Conservation (phyloP, 2,329 filamentous ascomycete species). For the Dendrostoma leiphaemia region DNA sequence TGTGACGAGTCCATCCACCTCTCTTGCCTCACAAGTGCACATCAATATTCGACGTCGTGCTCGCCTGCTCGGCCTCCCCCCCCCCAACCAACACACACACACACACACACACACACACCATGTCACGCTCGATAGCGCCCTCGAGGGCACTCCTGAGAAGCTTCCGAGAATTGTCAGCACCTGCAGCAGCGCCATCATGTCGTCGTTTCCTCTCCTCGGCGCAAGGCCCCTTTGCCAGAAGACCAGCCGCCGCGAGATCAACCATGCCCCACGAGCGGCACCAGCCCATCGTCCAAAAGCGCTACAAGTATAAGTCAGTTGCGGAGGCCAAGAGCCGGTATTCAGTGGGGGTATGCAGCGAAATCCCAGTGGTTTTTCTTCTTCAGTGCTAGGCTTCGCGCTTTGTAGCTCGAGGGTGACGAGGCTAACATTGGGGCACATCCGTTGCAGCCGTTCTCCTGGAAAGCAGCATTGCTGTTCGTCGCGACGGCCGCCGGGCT, state of each 20-base stretch:
- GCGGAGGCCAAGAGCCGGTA: conserved; percentile 60
- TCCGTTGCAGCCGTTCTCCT: conserved; percentile 77
- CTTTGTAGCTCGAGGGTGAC: not conserved
- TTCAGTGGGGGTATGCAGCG: conserved; percentile 48
- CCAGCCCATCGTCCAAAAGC: conserved; percentile 33
- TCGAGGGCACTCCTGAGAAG: conserved; percentile 35
- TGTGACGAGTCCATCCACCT: not conserved
- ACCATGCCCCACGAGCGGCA: conserved; percentile 17
- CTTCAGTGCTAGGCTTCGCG: too few relatives aligned
- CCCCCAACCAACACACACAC: not conserved
- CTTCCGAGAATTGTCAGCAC: conserved; percentile 26
- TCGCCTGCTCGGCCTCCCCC: not conserved
- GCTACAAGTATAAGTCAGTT: conserved; percentile 49
- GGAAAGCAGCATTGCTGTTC: conserved; percentile 86
- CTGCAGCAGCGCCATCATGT: conserved; percentile 35
- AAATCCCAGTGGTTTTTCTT: too few relatives aligned
- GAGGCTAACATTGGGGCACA: conserved; percentile 12
- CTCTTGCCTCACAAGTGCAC: not conserved
- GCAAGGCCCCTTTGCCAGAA: conserved; percentile 19
- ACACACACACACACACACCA: conserved; percentile 22
- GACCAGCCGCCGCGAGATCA: conserved; percentile 22
- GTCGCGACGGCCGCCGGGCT: conserved; percentile 73
- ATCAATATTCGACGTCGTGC: not conserved
- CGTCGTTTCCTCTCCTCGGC: conserved; percentile 41
- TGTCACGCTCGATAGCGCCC: conserved; percentile 37